These are phyloP conservation scores for Alternaria burnsii DNA, from an alignment of 2,329 filamentous ascomycete genomes.

Conservation along the genomic window DNA sequence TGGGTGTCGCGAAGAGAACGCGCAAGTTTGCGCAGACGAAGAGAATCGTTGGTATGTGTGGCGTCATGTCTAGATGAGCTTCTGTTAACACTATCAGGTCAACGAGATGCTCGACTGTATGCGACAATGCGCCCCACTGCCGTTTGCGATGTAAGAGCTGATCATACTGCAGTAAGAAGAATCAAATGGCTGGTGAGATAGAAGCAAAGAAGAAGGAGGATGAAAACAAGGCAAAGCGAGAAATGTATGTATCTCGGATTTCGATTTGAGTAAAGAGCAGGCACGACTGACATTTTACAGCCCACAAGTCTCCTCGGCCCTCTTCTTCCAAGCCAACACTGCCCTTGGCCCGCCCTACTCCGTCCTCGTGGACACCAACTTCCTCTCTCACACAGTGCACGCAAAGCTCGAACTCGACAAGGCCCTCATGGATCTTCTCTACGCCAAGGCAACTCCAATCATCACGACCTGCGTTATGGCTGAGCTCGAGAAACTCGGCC, in stretches of 20 bases:
- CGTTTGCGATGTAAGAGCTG: neutral
- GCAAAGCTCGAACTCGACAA: constrained; percentile 88
- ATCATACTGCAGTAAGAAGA: constrained; percentile 67
- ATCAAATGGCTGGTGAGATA: constrained; percentile 71
- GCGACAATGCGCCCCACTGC: constrained; percentile 5
- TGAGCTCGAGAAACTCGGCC: constrained; percentile 86
- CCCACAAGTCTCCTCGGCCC: constrained; percentile 76
- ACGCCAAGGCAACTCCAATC: constrained; percentile 87
- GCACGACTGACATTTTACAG: constrained; percentile 47
- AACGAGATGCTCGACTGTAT: constrained; percentile 76
- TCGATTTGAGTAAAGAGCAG: constrained; percentile 13
- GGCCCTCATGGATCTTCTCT: constrained; percentile 92
- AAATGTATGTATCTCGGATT: constrained; percentile 64
- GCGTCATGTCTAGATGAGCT: neutral
- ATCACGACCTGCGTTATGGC: constrained; percentile 81
- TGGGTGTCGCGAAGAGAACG: constrained; percentile 90
- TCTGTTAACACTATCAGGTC: constrained; percentile 45
- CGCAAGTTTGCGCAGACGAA: constrained; percentile 89
- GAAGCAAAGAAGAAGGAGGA: constrained; percentile 66
- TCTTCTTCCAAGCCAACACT: constrained; percentile 69
- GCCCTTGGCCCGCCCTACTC: constrained; percentile 84
- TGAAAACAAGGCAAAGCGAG: constrained; percentile 72
- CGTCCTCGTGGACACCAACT: constrained; percentile 63
- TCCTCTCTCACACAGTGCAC: constrained; percentile 77
- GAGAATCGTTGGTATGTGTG: constrained; percentile 72